Percentiles rank a stretch among this genome's conserved stretches.
Conservation (phyloP, 768 basidiomycete genomes). For the Lactifluus piperatus region DNA sequence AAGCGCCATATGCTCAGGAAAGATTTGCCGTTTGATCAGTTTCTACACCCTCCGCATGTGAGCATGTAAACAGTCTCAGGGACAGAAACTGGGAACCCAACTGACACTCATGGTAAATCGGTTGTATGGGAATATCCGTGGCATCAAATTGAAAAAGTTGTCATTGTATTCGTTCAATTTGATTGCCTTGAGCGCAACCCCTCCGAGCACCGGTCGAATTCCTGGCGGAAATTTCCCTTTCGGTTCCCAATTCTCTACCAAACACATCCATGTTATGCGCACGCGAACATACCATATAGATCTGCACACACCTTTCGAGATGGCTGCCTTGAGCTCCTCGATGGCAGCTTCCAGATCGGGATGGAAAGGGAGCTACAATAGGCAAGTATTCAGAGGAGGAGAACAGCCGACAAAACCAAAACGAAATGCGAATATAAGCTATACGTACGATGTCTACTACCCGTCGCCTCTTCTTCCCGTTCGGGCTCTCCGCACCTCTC, state of each 20-base stretch:
- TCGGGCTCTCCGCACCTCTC: conserved; percentile 10
- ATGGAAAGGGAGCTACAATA: conserved; percentile 53
- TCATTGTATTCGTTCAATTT: conserved; percentile 85
- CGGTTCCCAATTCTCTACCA: conserved; percentile 60
- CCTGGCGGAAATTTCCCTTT: conserved; percentile 86
- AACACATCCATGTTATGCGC: background rate
- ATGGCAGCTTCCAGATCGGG: conserved; percentile 56
- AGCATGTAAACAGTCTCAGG: background rate
- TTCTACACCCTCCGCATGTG: conserved; percentile 42
- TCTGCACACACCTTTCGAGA: conserved; percentile 42
- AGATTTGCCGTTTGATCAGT: conserved; percentile 88
- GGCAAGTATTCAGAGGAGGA: no score
- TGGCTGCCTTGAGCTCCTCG: conserved; percentile 49
- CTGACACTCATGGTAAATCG: conserved; percentile 85
- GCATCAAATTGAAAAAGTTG: conserved; percentile 85
- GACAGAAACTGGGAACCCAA: conserved; percentile 18
- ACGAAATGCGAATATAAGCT: background rate
- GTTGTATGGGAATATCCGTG: conserved; percentile 87
- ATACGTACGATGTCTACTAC: conserved; percentile 52
- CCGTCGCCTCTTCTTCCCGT: conserved; percentile 60
- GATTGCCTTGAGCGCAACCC: conserved; percentile 71
- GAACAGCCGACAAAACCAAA: background rate
- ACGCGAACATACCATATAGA: background rate
- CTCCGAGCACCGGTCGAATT: conserved; percentile 64
- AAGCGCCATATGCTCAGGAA: conserved; percentile 57